Evolutionary conservation across 108 stramenopile genomes (phyloP).

Genomic region (Fistulifera pelliculosa): DNA sequence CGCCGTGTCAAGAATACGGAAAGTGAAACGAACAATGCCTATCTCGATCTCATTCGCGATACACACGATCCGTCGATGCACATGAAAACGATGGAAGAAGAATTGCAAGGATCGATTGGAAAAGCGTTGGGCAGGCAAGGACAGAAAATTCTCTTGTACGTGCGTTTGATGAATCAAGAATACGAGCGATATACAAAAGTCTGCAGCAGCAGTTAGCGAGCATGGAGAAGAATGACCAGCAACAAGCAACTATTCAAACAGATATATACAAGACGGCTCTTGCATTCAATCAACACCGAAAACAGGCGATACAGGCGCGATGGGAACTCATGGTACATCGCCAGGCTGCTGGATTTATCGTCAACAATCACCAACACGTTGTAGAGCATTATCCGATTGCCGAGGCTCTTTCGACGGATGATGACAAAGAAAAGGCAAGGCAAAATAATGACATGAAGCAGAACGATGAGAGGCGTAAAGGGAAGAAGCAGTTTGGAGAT

Average conservation of each 20-base stretch:
- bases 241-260: neutral
- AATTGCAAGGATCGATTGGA: constrained; percentile 68
- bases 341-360: constrained; percentile 73
- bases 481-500: constrained; percentile 37
- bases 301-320: constrained; percentile 48
- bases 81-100: constrained; percentile 74
- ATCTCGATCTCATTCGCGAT: constrained; percentile 61
- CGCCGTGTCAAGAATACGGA: constrained; percentile 57
- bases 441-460: too few species aligned
- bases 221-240: constrained; percentile 1
- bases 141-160: constrained; percentile 41
- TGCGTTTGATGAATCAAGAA: constrained; percentile 40
- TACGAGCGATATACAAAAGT: neutral
- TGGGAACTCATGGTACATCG: constrained; percentile 85
- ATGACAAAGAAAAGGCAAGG: too few species aligned
- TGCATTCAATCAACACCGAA: constrained; percentile 50
- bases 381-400: constrained; percentile 54
- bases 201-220: neutral
- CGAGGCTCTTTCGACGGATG: constrained; percentile 10
- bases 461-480: neutral
- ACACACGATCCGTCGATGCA: constrained; percentile 62
- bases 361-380: constrained; percentile 69
- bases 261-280: constrained; percentile 30
- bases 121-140: constrained; percentile 72
- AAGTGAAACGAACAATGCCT: constrained; percentile 29